These are phyloP conservation scores for Boletus insuetus DNA, from an alignment of 768 basidiomycete genomes.

Conservation along the genomic window DNA sequence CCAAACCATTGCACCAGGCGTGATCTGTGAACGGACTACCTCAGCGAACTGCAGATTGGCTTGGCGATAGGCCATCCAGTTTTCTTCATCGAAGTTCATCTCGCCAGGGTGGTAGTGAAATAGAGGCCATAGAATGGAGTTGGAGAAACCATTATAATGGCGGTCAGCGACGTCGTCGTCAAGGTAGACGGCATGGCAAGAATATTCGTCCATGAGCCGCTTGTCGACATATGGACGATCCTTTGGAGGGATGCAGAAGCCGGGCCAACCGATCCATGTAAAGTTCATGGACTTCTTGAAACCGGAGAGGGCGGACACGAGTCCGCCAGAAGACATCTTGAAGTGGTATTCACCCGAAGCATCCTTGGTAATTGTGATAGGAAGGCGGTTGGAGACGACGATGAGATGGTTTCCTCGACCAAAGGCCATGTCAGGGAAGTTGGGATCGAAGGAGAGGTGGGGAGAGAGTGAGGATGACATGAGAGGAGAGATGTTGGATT, in stretches of 20 bases:
- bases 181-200: constrained; percentile 96
- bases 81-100: constrained; percentile 99
- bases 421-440: constrained; percentile 42
- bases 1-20: constrained; percentile 94
- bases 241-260: constrained; percentile 89
- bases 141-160: constrained; percentile 98
- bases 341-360: constrained; percentile 91
- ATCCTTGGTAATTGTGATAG: constrained; percentile 95
- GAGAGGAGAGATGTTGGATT: constrained; percentile 9
- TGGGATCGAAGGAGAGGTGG: constrained; percentile 24
- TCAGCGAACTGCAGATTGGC: constrained; percentile 96
- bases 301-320: constrained; percentile 94
- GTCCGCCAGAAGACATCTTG: constrained; percentile 98
- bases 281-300: constrained; percentile 98
- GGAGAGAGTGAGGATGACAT: constrained; percentile 30
- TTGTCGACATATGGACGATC: constrained; percentile 91
- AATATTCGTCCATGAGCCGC: constrained; percentile 91
- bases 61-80: constrained; percentile 97
- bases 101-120: constrained; percentile 99
- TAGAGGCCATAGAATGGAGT: constrained; percentile 98
- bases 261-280: constrained; percentile 97
- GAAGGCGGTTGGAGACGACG: constrained; percentile 94
- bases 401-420: constrained; percentile 71
- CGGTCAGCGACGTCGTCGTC: constrained; percentile 98
- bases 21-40: constrained; percentile 74